phyloP scores from a whole-genome alignment of 352 stramenopile species.

The Plasmopara viticola region DNA sequence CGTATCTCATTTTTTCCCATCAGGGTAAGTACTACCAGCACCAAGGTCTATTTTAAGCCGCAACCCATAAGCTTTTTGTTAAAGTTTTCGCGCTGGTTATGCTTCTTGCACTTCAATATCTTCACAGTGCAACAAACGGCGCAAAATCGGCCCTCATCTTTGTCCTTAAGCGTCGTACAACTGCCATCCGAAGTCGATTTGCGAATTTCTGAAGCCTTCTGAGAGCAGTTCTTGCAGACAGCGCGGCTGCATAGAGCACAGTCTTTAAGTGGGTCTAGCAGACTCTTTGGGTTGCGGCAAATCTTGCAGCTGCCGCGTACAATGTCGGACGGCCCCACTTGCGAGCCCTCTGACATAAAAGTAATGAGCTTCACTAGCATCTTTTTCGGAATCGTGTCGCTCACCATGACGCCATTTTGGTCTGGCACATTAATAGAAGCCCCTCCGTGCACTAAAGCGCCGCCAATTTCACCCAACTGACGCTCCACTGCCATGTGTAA shows the following conservation, averaged over 20 bases:
- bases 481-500: conserved; percentile 77
- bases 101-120: conserved; percentile 66
- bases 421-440: conserved; percentile 83
- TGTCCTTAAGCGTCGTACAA: conserved; percentile 40
- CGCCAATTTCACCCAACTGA: conserved; percentile 55
- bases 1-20: conserved; percentile 4
- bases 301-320: conserved; percentile 72
- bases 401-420: conserved; percentile 70
- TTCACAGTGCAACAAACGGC: conserved; percentile 74
- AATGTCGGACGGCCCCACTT: conserved; percentile 46
- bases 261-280: conserved; percentile 69
- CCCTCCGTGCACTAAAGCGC: conserved; percentile 57
- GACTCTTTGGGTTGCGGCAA: conserved; percentile 68
- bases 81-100: conserved; percentile 66
- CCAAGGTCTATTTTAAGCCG: conserved; percentile 50
- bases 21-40: conserved; percentile 28
- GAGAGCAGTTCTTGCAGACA: conserved; percentile 80
- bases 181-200: conserved; percentile 33
- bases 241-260: conserved; percentile 70
- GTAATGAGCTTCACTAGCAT: conserved; percentile 69
- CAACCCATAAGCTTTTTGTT: conserved; percentile 74
- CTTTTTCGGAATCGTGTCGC: conserved; percentile 72
- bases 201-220: conserved; percentile 68
- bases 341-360: conserved; percentile 72
- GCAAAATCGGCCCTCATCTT: conserved; percentile 61